These are phyloP conservation scores for Escallonia herrerae DNA, from an alignment of 129 eudicot species.

Conservation along the genomic window DNA sequence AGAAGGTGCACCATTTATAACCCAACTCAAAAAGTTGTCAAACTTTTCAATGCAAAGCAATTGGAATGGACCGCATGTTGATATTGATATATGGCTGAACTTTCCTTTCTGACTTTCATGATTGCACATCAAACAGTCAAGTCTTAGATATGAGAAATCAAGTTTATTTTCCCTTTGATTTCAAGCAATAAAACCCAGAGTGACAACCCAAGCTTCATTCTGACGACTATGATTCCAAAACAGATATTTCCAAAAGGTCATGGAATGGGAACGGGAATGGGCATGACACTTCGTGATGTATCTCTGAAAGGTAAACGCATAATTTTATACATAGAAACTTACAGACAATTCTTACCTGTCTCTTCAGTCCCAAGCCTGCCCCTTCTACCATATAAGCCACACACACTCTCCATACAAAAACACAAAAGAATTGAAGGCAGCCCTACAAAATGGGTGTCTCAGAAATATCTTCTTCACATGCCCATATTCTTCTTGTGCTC, in stretches of 20 bases:
- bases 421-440: background rate
- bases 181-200: slow-evolving; percentile 1
- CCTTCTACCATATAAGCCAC: slow-evolving; percentile 5
- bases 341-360: slow-evolving; percentile 28
- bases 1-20: too few relatives aligned
- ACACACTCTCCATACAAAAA: slow-evolving; percentile 12
- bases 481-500: slow-evolving; percentile 8
- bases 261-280: background rate
- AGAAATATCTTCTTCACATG: slow-evolving; percentile 2
- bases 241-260: background rate
- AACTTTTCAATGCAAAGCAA: slow-evolving; percentile 31
- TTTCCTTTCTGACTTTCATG: background rate
- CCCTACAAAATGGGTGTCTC: slow-evolving; percentile 15
- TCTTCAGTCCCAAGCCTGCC: background rate
- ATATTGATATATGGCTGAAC: background rate
- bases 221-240: background rate
- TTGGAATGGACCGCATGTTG: slow-evolving; percentile 1
- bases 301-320: background rate
- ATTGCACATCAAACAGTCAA: background rate
- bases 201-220: background rate
- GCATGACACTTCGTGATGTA: background rate
- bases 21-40: slow-evolving; percentile 10
- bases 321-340: background rate
- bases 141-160: background rate
- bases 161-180: background rate